These are phyloP conservation scores for Gracilaria gracilis DNA, from an alignment of 23 red algal genomes.

Conservation along the genomic window DNA sequence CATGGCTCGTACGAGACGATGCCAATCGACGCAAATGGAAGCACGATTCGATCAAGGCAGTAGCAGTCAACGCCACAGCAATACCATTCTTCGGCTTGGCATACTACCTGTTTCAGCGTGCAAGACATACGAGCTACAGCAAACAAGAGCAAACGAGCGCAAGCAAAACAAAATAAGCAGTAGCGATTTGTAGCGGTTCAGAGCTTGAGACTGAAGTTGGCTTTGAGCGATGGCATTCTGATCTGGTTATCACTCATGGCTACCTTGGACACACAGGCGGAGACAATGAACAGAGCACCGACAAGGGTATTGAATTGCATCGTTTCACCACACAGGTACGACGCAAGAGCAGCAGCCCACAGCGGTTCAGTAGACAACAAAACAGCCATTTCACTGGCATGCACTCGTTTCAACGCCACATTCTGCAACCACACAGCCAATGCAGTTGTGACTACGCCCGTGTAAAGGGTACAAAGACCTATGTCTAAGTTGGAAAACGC, in stretches of 20 bases:
- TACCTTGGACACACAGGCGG: slow-evolving; percentile 69
- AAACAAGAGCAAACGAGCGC: not conserved
- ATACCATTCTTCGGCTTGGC: slow-evolving; percentile 49
- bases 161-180: slow-evolving; percentile 2
- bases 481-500: slow-evolving; percentile 19
- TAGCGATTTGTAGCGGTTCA: not conserved
- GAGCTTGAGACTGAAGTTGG: not conserved
- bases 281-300: slow-evolving; percentile 79
- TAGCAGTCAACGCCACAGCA: not conserved
- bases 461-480: slow-evolving; percentile 51
- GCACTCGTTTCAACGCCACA: slow-evolving; percentile 63
- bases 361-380: slow-evolving; percentile 85
- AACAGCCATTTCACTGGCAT: slow-evolving; percentile 79
- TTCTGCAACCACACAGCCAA: slow-evolving; percentile 76
- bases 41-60: not conserved
- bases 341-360: slow-evolving; percentile 78
- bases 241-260: not conserved
- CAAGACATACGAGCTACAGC: not conserved
- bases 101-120: slow-evolving; percentile 34
- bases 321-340: slow-evolving; percentile 72
- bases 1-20: slow-evolving; percentile 60
- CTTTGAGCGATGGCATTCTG: not conserved
- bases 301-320: slow-evolving; percentile 51
- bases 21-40: slow-evolving; percentile 56
- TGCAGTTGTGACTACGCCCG: slow-evolving; percentile 84